phyloP scores from a whole-genome alignment of 176 grass and related monocot species.

The Carex kokanica region DNA sequence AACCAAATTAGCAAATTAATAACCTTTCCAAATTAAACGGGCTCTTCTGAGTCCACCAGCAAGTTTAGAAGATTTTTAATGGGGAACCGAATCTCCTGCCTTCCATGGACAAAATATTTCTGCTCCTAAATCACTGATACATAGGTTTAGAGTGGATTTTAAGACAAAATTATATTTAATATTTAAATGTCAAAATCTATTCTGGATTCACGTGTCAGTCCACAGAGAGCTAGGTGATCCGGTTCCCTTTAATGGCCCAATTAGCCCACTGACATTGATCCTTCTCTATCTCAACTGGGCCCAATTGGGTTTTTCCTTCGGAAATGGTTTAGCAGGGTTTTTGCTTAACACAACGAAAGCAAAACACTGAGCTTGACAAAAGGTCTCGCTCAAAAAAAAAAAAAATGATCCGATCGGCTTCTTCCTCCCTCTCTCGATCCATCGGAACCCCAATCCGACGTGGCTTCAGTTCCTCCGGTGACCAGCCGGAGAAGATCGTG shows the following conservation, averaged over 20 bases:
- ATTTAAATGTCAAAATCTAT: no score
- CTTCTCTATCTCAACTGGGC: background rate
- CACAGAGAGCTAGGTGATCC: no score
- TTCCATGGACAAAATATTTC: no score
- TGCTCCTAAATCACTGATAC: no score
- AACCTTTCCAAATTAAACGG: no score
- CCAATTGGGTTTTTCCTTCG: background rate
- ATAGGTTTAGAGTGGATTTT: no score
- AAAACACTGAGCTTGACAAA: background rate
- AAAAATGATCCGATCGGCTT: slow-evolving; percentile 28
- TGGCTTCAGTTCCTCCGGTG: slow-evolving; percentile 35
- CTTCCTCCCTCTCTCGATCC: slow-evolving; percentile 37
- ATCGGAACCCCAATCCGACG: slow-evolving; percentile 29
- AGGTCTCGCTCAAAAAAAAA: background rate
- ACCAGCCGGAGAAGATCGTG: slow-evolving; percentile 57
- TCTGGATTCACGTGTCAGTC: no score
- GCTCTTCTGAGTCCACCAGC: no score
- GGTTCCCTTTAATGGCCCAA: background rate
- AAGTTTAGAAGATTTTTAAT: no score
- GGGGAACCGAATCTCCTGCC: no score
- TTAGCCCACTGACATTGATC: background rate
- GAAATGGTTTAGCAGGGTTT: slow-evolving; percentile 53
- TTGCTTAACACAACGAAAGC: background rate
- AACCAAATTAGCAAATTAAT: no score
- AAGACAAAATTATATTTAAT: no score